Conservation (phyloP, 768 basidiomycete species). For the Pleurotus sapidus region DNA sequence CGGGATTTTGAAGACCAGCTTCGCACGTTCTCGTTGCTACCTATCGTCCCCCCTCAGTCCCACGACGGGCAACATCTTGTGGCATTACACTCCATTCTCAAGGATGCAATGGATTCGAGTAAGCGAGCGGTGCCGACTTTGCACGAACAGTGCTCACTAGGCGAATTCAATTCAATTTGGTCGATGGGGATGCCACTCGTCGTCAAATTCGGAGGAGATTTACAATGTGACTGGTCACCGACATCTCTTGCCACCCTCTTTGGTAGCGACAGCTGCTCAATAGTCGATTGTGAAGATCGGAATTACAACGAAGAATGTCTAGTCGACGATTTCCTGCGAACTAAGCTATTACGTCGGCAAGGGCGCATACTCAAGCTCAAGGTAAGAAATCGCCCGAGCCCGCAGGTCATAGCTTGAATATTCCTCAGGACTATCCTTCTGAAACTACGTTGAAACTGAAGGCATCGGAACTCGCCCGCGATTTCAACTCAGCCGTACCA, state of each 20-base stretch:
- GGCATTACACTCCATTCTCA: too few relatives aligned
- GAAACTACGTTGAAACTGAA: constrained; percentile 59
- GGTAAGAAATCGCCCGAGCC: not conserved
- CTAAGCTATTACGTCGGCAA: not conserved
- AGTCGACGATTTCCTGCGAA: constrained; percentile 22
- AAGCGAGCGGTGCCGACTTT: not conserved
- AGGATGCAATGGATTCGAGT: too few relatives aligned
- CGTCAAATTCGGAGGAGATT: not conserved
- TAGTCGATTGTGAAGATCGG: constrained; percentile 53
- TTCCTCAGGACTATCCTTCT: constrained; percentile 59
- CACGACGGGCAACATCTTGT: too few relatives aligned
- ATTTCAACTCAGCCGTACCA: constrained; percentile 60
- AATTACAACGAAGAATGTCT: constrained; percentile 22
- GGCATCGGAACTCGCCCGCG: constrained; percentile 63
- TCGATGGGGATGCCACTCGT: not conserved
- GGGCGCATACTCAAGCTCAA: constrained; percentile 4
- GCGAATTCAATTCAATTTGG: not conserved
- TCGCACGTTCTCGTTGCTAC: too few relatives aligned
- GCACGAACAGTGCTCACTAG: not conserved
- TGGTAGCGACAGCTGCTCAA: constrained; percentile 41
- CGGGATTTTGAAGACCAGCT: too few relatives aligned
- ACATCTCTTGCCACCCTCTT: constrained; percentile 54
- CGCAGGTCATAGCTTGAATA: not conserved
- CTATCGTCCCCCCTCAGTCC: too few relatives aligned
- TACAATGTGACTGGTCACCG: constrained; percentile 49